Evolutionary conservation across 2,329 filamentous ascomycete genomes (phyloP), one percentile per base, ranked within the genome.

Genomic region (Colletotrichum gloeosporioides): DNA sequence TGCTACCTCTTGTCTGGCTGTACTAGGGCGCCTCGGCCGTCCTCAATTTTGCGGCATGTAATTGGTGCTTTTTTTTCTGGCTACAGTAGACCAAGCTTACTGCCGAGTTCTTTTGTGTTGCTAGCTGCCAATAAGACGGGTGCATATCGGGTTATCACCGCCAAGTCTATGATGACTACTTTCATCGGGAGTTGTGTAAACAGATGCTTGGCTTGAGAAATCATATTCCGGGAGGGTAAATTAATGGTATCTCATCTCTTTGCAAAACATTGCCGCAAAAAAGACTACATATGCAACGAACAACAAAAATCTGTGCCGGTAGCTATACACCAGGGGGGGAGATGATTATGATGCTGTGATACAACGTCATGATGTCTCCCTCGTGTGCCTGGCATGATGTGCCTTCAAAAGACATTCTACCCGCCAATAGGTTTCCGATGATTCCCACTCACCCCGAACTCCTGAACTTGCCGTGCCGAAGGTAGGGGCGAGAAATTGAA

Each of bases 261-360:
- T 63, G 31, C 31, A 63, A 63, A 10, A 63, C 8, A 62, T 62
- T 4, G 29, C 25, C 29, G 59, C 29, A n/a, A 29, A 62, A 22
- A 25, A 1, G 22, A 27, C 25, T 59, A 25, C 59, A 31, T 16
- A 62, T n/a, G 29, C 18, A 29, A n/a, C 29, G 10, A 62, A 59
- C 55, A 59, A 64, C 61, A 64, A 32, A 36, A 64, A 64, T 64
- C 61, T 64, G 61, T 64, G 61, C 61, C 29, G 59, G 4, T 29
- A 59, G 55, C 57, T 2, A 4, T 32, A 25, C 4, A 29, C n/a
- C 53, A 57, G 31, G 2, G 22, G n/a, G 15, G 0, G 29, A 61
- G 4, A 62, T 16, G 16, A 61, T 27, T 0, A 59, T 10, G 25
- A 5, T 0, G 18, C 0, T 6, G 0, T 49, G n/a, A 49, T n/a